phyloP scores from a whole-genome alignment of 2,329 filamentous ascomycete species.

The Clonostachys rhizophaga region DNA sequence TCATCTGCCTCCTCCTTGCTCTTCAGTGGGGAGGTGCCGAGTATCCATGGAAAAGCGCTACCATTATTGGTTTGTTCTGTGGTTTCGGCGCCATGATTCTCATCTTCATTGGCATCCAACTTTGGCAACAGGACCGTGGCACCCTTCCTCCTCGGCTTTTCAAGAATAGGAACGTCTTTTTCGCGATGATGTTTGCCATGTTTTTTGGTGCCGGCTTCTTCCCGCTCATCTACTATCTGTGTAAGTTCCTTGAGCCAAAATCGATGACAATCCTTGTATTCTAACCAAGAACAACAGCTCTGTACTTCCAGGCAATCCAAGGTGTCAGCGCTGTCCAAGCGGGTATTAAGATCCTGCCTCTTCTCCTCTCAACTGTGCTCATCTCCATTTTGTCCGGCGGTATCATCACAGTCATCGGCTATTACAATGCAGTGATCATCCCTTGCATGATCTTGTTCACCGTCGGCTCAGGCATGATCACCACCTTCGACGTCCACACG shows the following conservation, averaged over 20 bases:
- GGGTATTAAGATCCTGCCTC: slow-evolving; percentile 10
- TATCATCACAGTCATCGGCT: slow-evolving; percentile 19
- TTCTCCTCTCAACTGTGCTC: slow-evolving; percentile 21
- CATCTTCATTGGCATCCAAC: slow-evolving; percentile 28
- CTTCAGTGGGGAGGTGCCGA: slow-evolving; percentile 52
- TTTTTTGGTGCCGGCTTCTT: slow-evolving; percentile 37
- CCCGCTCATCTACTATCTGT: slow-evolving; percentile 43
- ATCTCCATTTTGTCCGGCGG: slow-evolving; percentile 37
- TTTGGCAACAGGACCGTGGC: slow-evolving; percentile 3
- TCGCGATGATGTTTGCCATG: slow-evolving; percentile 29
- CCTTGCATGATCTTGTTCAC: slow-evolving; percentile 31
- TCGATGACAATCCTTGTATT: slow-evolving; percentile 14
- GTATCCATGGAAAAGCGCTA: slow-evolving; percentile 42
- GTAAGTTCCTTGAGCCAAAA: slow-evolving; percentile 26
- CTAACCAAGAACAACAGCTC: slow-evolving; percentile 9
- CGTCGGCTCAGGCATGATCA: slow-evolving; percentile 48
- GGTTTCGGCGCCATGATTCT: slow-evolving; percentile 37
- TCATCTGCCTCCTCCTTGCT: slow-evolving; percentile 48
- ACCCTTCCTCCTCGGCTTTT: slow-evolving; percentile 3
- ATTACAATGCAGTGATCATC: slow-evolving; percentile 30
- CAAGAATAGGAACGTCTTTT: slow-evolving; percentile 5
- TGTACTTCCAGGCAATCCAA: slow-evolving; percentile 35
- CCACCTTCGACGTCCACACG: slow-evolving; percentile 43
- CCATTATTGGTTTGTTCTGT: slow-evolving; percentile 45
- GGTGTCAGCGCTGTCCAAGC: slow-evolving; percentile 21